Conservation (phyloP, 768 basidiomycete genomes). For the Lentinula edodes region DNA sequence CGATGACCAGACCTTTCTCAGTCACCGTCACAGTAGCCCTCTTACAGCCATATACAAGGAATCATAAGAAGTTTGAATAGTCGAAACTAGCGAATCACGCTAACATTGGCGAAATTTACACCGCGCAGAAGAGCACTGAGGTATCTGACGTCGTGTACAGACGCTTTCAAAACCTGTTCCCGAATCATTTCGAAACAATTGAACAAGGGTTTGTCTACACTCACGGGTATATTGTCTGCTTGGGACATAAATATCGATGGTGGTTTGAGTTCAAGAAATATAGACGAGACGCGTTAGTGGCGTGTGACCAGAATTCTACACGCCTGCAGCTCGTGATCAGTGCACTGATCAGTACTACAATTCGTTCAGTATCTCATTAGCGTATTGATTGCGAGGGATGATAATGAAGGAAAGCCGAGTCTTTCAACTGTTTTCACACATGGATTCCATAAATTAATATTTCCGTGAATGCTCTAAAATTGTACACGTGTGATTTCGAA, state of each 20-base stretch:
- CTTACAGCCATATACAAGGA: slow-evolving; percentile 29
- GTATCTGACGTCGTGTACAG: slow-evolving; percentile 77
- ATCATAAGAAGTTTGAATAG: background rate
- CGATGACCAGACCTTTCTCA: slow-evolving; percentile 63
- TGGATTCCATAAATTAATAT: slow-evolving; percentile 26
- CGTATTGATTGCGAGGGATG: slow-evolving; percentile 52
- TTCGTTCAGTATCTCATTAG: background rate
- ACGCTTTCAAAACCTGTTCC: slow-evolving; percentile 56
- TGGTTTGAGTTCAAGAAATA: background rate
- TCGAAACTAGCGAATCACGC: slow-evolving; percentile 17
- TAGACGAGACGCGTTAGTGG: background rate
- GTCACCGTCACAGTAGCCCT: slow-evolving; percentile 73
- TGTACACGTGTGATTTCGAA: background rate
- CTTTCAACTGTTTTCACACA: too few species aligned
- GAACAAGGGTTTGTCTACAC: background rate
- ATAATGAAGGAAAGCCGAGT: too few species aligned
- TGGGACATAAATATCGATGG: background rate
- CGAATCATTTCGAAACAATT: background rate
- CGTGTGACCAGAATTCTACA: background rate
- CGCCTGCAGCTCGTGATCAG: too few species aligned
- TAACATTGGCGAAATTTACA: slow-evolving; percentile 75
- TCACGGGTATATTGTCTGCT: background rate
- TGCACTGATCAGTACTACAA: too few species aligned
- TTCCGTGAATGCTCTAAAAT: background rate
- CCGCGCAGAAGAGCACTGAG: slow-evolving; percentile 76